A percentile compares a stretch with the other conserved stretches of the same genome.
These are phyloP conservation scores for Solanum sparsipilum DNA, from an alignment of 257 asterid species.

Conservation along the genomic window DNA sequence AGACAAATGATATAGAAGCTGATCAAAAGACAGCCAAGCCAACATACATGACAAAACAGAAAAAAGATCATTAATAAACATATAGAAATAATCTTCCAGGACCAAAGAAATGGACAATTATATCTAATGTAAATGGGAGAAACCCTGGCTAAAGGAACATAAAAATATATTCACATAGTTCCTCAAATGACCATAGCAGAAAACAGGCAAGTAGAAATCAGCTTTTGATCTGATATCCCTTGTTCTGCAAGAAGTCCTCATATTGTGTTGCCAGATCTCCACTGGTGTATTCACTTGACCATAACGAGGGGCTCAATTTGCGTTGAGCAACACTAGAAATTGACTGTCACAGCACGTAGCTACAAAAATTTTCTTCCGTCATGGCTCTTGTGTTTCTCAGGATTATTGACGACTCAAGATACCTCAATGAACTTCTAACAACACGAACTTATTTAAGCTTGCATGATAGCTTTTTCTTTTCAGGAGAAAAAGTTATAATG, in stretches of 20 bases:
- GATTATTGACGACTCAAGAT: background rate
- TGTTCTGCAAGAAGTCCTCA: background rate
- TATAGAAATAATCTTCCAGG: background rate
- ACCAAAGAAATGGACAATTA: background rate
- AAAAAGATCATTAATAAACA: background rate
- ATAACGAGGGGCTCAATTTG: background rate
- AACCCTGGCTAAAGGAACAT: background rate
- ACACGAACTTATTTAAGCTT: background rate
- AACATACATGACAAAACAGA: background rate
- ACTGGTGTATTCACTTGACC: background rate
- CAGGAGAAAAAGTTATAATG: background rate
- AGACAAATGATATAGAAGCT: background rate
- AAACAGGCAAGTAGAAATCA: background rate
- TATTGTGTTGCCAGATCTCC: background rate
- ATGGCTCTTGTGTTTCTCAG: background rate
- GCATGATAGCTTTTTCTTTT: background rate
- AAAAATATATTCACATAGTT: background rate
- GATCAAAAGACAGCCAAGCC: background rate
- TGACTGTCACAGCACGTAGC: background rate
- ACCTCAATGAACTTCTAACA: background rate
- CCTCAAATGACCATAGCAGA: background rate
- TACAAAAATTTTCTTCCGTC: background rate
- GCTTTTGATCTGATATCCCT: background rate
- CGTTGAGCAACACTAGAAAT: background rate
- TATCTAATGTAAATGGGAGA: background rate